Base-by-base conservation (phyloP, 2,329 filamentous ascomycete species). In the Colletotrichum musae region DNA sequence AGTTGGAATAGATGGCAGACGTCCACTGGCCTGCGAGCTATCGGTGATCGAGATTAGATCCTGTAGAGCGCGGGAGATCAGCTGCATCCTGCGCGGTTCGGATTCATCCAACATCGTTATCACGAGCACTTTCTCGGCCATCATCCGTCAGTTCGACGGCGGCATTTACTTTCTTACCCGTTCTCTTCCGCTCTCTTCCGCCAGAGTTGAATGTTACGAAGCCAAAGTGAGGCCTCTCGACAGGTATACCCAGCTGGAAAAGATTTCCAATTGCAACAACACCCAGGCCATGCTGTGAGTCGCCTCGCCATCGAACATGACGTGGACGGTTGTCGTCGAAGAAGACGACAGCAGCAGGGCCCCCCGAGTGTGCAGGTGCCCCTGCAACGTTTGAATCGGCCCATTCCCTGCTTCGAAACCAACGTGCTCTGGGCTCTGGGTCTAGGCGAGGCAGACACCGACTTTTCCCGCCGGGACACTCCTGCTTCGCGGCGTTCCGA, bases 51-150 rank as follows among this genome's bases (percentile, higher is more conserved):
- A 63, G 59, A 64, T 68, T 66, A 66, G 50, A 57, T 61, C 50
- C 50, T 70, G 56, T 67, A 61, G 56, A 60, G 47, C 45, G 57
- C 56, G 62, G 63, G 56, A 67, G 66, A 67, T 69, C 50, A 61
- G 59, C 62, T 21, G 63, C 63, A 57, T 43, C 24, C 62, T 67
- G 62, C 63, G 67, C 41, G 18, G 51, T 54, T 41, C 51, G 21
- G 39, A 67, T 48, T 21, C 41, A 28, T 12, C 32, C 32, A 39
- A 21, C 13, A 24, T 21, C 21, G 51, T 48, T 24, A 26, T 59
- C 16, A 28, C 32, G 51, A n/a, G 41, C 66, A 61, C 15, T 24
- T 18, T 18, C n/a, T 45, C 32, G 24, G 54, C 54, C 62, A 56
- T 15, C 28, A 4, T 18, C 45, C 51, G 26, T 13, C 5, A 18